Conservation (phyloP, 2,329 filamentous ascomycete species). For the Stagonosporopsis chrysanthemi region DNA sequence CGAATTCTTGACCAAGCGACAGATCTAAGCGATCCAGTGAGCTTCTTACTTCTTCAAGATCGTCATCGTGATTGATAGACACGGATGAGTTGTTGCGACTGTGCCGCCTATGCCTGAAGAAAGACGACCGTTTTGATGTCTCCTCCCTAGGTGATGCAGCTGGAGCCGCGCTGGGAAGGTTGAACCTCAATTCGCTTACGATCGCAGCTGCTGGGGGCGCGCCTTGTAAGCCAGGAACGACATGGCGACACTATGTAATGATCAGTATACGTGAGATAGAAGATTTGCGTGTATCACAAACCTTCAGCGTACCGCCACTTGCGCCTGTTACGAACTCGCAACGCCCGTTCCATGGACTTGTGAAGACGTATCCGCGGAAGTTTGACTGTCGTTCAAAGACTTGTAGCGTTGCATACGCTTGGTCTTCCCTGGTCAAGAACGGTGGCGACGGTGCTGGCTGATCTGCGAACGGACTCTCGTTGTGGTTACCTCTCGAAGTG, state of each 20-base stretch:
- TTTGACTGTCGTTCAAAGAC: constrained; percentile 58
- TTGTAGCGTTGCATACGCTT: constrained; percentile 38
- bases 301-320: constrained; percentile 74
- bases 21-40: constrained; percentile 68
- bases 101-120: constrained; percentile 44
- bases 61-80: constrained; percentile 29
- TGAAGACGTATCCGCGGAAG: constrained; percentile 74
- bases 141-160: constrained; percentile 42
- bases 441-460: constrained; percentile 24
- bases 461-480: constrained; percentile 27
- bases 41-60: constrained; percentile 28
- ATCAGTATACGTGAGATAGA: constrained; percentile 14
- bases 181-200: constrained; percentile 89
- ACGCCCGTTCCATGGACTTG: constrained; percentile 83
- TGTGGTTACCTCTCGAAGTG: constrained; percentile 33
- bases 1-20: constrained; percentile 79
- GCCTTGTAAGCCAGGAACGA: constrained; percentile 60
- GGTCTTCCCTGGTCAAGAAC: constrained; percentile 35
- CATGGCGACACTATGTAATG: constrained; percentile 67
- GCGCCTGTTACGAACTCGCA: constrained; percentile 86
- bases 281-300: constrained; percentile 7
- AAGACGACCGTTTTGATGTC: constrained; percentile 46
- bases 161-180: constrained; percentile 69
- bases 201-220: constrained; percentile 51
- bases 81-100: constrained; percentile 40